Conservation (phyloP, 2,329 filamentous ascomycete species). For the Chaetomiaceae sp. region DNA sequence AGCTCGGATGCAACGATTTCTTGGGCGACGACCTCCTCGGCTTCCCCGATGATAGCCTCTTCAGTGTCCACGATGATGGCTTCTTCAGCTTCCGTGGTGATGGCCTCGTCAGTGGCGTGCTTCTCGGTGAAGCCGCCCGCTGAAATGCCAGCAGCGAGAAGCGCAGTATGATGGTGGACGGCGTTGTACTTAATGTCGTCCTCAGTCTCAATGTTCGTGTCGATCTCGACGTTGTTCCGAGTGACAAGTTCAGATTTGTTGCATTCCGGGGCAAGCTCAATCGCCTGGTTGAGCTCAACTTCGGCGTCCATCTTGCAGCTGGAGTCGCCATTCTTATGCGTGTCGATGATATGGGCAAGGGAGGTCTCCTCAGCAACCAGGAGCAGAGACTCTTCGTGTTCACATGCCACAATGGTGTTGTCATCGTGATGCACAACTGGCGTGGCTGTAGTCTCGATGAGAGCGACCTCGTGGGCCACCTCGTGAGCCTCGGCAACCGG, state of each 20-base stretch:
- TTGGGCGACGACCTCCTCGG: no score
- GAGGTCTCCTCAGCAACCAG: not conserved
- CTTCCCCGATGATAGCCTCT: no score
- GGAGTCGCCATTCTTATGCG: not conserved
- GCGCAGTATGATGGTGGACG: not conserved
- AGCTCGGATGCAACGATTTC: no score
- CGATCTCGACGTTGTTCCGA: no score
- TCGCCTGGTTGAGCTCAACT: not conserved
- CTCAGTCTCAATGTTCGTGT: not conserved
- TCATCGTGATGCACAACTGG: not conserved
- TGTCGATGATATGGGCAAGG: not conserved
- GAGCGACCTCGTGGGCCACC: not conserved
- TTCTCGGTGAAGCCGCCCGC: not conserved
- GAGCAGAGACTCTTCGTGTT: not conserved
- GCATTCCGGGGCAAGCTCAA: not conserved
- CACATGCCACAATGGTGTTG: not conserved
- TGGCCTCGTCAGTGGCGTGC: not conserved
- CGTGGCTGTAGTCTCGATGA: not conserved
- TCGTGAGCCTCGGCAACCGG: not conserved
- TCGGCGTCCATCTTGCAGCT: not conserved
- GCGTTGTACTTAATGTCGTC: not conserved
- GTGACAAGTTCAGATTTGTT: not conserved
- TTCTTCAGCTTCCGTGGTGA: no score
- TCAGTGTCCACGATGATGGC: no score
- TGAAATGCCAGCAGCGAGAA: no score